Base-by-base conservation (phyloP, 345 rosid species). In the Physaria fendleri region DNA sequence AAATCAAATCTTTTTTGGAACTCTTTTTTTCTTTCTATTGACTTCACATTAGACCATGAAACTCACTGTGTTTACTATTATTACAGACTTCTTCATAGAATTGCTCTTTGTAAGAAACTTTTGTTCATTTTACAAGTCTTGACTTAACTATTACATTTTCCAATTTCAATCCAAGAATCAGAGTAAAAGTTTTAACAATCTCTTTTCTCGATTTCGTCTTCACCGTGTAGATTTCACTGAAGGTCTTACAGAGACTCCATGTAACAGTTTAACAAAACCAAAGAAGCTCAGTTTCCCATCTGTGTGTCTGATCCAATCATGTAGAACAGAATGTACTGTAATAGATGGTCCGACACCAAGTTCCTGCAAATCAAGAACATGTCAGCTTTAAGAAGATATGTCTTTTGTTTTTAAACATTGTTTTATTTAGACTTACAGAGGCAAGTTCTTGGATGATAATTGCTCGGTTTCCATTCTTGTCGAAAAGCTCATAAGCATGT, bases 241-340 rank as follows among this genome's bases (percentile, higher is more conserved):
- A 5, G 65, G 25, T 70, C 98, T 84, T 78, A 72, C 69, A 12
- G 96, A 80, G 6, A 81, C 74, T 21, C 97, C 94, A 0, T 79
- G 97, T 81, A 93, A 62, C 69, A 93, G 67, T 66, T 89, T 93
- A 33, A 85, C 77, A 63, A 85, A 92, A 7, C 99, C 97, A 1
- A 76, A 85, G 72, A 89, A 89, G 69, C 97, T 93, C 8, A 93
- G 81, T 73, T 89, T 87, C 64, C 99, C 97, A 61, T 93, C 97
- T 0, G 68, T 58, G 60, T 87, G 95, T 68, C 95, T 78, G 38
- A 89, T 73, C 97, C 98, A 92, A 56, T 92, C 99, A 29, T 79
- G 77, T 39, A 93, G 85, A 74, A 93, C 91, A 1, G 84, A 79
- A 27, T 88, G 95, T 53, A 92, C 85, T 1, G 98, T 85, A 33